Evolutionary conservation across 345 rosid species (phyloP).

Genomic region (Arabis hirsuta): DNA sequence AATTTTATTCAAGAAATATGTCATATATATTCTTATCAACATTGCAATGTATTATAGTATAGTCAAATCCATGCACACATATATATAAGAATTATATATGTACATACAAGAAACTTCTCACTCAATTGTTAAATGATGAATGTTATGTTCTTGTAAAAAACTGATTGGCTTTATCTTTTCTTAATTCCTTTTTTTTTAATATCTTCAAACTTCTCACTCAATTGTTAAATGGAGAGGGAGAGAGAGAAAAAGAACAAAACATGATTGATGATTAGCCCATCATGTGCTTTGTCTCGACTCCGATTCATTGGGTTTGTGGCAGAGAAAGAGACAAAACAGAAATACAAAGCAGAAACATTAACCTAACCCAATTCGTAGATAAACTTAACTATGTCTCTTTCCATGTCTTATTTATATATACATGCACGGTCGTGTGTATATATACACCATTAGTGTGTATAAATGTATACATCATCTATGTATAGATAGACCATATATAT

Average conservation of each 20-base stretch:
- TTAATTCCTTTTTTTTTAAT: neutral
- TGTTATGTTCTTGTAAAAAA: neutral
- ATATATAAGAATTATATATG: neutral
- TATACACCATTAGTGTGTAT: no score
- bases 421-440: no score
- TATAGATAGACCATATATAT: no score
- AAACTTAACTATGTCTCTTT: slow-evolving; percentile 3
- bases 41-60: neutral
- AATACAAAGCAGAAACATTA: slow-evolving; percentile 34
- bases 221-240: neutral
- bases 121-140: no score
- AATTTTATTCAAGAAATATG: neutral
- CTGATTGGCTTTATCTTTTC: slow-evolving; percentile 38
- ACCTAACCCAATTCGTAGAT: slow-evolving; percentile 10
- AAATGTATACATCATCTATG: no score
- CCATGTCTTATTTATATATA: no score
- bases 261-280: slow-evolving; percentile 60
- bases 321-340: slow-evolving; percentile 32
- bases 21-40: neutral
- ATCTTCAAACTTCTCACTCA: neutral
- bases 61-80: slow-evolving; percentile 9
- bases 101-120: slow-evolving; percentile 2
- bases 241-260: slow-evolving; percentile 26
- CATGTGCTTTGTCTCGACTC: slow-evolving; percentile 53
- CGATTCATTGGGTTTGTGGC: slow-evolving; percentile 38